A percentile compares a stretch with the other conserved stretches of the same genome.
phyloP scores from a whole-genome alignment of 805 yeast genomes.

The Ogataea saltuana region DNA sequence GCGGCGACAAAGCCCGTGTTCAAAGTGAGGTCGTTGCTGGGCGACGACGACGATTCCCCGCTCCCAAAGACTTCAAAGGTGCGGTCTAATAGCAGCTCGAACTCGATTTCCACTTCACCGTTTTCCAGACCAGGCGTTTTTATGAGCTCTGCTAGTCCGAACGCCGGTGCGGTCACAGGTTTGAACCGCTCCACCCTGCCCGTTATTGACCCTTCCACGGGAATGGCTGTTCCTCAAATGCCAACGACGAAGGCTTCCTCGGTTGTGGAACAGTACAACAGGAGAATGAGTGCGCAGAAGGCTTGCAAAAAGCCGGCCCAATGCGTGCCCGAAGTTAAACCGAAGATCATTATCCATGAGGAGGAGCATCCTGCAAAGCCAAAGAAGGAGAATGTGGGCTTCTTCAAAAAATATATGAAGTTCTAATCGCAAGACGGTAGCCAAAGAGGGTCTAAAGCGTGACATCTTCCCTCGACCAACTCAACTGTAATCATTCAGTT shows the following conservation, averaged over 20 bases:
- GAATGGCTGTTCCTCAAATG: conserved; percentile 19
- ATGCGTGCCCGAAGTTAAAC: background rate
- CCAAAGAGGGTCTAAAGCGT: background rate
- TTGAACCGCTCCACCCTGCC: conserved; percentile 10
- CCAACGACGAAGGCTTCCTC: conserved; percentile 16
- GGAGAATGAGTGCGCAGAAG: conserved; percentile 29
- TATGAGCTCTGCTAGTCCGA: background rate
- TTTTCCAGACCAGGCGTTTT: conserved; percentile 2
- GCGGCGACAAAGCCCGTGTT: conserved; percentile 15
- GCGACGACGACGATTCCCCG: conserved; percentile 19
- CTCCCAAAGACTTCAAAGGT: conserved; percentile 6
- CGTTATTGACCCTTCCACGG: conserved; percentile 16
- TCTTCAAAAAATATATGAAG: conserved; percentile 19
- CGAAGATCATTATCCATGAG: background rate
- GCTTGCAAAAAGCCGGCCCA: background rate
- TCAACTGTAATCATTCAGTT: too few relatives aligned
- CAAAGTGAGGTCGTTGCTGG: conserved; percentile 27
- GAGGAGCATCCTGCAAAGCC: background rate
- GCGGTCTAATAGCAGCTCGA: conserved; percentile 14
- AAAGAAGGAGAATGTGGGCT: conserved; percentile 10
- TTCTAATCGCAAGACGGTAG: conserved; percentile 3
- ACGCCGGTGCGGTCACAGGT: too few relatives aligned
- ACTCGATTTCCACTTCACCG: conserved; percentile 10
- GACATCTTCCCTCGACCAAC: background rate
- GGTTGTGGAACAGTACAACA: conserved; percentile 34